A percentile compares a stretch with the other conserved stretches of the same genome.
Evolutionary conservation across 2,329 filamentous ascomycete species (phyloP).

Genomic region (Aureobasidium vineae): DNA sequence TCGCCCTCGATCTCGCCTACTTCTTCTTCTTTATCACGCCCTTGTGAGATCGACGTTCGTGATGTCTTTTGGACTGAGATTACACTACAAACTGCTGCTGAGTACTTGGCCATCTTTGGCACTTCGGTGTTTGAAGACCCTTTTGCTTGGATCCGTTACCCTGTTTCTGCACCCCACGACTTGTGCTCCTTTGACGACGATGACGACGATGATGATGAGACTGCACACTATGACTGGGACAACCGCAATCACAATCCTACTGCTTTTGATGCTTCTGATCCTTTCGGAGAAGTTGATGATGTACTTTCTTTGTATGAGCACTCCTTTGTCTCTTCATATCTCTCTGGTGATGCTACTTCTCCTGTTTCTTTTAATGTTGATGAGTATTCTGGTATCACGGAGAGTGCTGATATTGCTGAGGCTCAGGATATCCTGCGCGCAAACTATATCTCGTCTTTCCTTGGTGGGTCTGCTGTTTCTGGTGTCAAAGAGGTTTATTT

Average conservation of each 20-base stretch:
- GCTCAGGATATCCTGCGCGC: background rate
- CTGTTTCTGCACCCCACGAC: background rate
- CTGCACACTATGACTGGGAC: background rate
- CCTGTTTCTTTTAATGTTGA: background rate
- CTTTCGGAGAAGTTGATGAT: constrained; percentile 8
- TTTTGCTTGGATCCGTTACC: constrained; percentile 14
- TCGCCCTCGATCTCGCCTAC: background rate
- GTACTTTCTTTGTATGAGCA: background rate
- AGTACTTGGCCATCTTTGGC: background rate
- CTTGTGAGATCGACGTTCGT: background rate
- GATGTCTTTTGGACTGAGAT: background rate
- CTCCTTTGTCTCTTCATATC: background rate
- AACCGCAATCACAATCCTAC: background rate
- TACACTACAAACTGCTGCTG: background rate
- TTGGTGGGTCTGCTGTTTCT: background rate
- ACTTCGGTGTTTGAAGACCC: background rate
- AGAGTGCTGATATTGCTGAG: background rate
- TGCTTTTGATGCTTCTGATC: background rate
- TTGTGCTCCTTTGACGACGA: background rate
- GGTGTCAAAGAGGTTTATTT: background rate
- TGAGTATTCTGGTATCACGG: background rate
- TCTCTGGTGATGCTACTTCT: background rate
- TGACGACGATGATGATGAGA: background rate
- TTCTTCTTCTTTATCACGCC: too few species aligned
- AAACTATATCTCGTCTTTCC: background rate